A percentile compares a stretch with the other conserved stretches of the same genome.
These are phyloP conservation scores for Bruguiera sexangula DNA, from an alignment of 345 rosid species.

Conservation along the genomic window DNA sequence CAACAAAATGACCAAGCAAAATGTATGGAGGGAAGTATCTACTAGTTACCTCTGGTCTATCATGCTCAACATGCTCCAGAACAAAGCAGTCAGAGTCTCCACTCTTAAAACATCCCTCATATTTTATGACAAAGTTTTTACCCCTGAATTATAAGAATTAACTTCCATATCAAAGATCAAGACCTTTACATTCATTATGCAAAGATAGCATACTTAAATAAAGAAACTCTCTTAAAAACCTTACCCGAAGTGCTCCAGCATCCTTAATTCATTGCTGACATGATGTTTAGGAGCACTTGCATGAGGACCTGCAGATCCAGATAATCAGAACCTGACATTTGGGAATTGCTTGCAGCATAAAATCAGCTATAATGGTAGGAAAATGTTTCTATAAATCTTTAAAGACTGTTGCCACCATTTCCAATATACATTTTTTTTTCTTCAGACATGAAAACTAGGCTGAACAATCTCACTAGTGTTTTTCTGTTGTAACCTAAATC, in stretches of 20 bases:
- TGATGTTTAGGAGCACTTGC: slow-evolving; percentile 68
- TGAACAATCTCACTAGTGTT: too few relatives aligned
- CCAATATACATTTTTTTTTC: too few relatives aligned
- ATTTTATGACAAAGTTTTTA: slow-evolving; percentile 67
- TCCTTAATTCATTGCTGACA: slow-evolving; percentile 66
- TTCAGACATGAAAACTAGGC: too few relatives aligned
- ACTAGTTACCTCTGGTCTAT: slow-evolving; percentile 75
- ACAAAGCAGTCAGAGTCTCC: slow-evolving; percentile 76
- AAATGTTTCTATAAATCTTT: not conserved
- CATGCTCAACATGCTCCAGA: slow-evolving; percentile 86
- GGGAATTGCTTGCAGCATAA: not conserved
- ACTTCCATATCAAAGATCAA: slow-evolving; percentile 4
- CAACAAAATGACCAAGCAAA: slow-evolving; percentile 18
- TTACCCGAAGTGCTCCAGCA: slow-evolving; percentile 96
- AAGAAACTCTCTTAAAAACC: slow-evolving; percentile 11
- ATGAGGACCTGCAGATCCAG: slow-evolving; percentile 66
- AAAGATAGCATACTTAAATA: not conserved
- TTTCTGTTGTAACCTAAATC: too few relatives aligned
- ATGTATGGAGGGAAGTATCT: not conserved
- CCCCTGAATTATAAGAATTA: slow-evolving; percentile 57
- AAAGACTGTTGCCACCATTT: too few relatives aligned
- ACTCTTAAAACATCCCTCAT: slow-evolving; percentile 74
- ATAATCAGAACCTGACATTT: slow-evolving; percentile 14
- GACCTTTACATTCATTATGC: not conserved
- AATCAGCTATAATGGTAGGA: not conserved